A percentile compares a stretch with the other conserved stretches of the same genome.
Conservation (phyloP, 139 green algal species). For the Tetratostichococcus sp. region DNA sequence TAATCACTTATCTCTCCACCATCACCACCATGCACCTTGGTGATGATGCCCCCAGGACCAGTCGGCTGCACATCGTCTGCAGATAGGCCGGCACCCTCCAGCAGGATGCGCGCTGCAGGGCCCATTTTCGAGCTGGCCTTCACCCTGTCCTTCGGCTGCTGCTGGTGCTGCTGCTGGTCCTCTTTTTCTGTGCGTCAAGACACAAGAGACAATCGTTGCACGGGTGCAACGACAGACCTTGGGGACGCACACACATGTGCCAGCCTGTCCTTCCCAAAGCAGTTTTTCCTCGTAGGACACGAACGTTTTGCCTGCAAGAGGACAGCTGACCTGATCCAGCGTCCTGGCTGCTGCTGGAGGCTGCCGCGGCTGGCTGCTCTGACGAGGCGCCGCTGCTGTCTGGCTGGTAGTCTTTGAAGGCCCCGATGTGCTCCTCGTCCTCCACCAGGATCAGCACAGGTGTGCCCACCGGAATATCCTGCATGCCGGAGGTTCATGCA, state of each 20-base stretch:
- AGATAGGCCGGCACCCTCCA: conserved; percentile 42
- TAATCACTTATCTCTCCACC: too few species aligned
- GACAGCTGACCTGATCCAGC: neutral
- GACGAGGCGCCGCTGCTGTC: neutral
- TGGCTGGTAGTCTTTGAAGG: conserved; percentile 58
- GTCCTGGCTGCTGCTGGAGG: neutral
- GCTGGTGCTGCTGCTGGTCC: neutral
- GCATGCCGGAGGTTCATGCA: too few species aligned
- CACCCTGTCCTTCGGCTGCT: conserved; percentile 3
- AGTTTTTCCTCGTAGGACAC: too few species aligned
- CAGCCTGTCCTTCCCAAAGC: too few species aligned
- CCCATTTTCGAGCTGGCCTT: conserved; percentile 43
- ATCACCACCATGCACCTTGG: conserved; percentile 45
- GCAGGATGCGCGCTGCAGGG: conserved; percentile 61
- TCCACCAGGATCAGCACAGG: conserved; percentile 85
- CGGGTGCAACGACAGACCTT: too few species aligned
- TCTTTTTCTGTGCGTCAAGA: too few species aligned
- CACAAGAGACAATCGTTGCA: too few species aligned
- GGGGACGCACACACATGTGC: too few species aligned
- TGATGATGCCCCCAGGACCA: conserved; percentile 76
- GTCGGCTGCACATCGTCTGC: conserved; percentile 38
- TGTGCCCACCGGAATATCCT: conserved; percentile 54
- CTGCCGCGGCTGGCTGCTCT: neutral
- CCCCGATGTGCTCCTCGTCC: conserved; percentile 54
- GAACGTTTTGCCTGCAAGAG: too few species aligned